Conservation (phyloP, 225 moss, liverwort and hornwort species). For the Bryoerythrophyllum caledonicum region DNA sequence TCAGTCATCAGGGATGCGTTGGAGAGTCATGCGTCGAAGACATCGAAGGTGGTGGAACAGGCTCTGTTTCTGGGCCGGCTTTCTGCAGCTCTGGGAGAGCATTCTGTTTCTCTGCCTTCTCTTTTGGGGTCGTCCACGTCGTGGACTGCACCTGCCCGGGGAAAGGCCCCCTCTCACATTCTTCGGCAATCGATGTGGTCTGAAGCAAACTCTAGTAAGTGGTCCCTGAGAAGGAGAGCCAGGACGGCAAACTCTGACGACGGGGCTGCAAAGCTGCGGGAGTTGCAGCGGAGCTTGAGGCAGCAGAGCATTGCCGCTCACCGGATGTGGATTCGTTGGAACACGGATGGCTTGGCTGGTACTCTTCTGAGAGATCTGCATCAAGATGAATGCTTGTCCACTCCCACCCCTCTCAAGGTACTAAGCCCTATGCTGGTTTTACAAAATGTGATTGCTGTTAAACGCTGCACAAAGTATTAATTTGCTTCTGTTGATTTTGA, state of each 20-base stretch:
- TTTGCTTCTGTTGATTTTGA: slow-evolving; percentile 19
- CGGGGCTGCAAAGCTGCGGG: slow-evolving; percentile 45
- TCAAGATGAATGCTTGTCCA: slow-evolving; percentile 69
- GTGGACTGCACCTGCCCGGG: slow-evolving; percentile 19
- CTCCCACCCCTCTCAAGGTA: slow-evolving; percentile 63
- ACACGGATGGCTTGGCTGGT: slow-evolving; percentile 50
- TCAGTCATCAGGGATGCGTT: slow-evolving; percentile 4
- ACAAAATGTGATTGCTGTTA: not conserved
- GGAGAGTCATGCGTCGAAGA: too few species aligned
- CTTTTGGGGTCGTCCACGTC: slow-evolving; percentile 77
- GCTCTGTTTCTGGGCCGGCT: slow-evolving; percentile 77
- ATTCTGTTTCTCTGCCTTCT: slow-evolving; percentile 56
- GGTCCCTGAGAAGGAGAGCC: slow-evolving; percentile 47
- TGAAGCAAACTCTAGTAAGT: slow-evolving; percentile 46
- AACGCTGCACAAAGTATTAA: not conserved
- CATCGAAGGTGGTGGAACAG: slow-evolving; percentile 51
- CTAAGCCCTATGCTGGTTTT: not conserved
- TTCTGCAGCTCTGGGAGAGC: slow-evolving; percentile 65
- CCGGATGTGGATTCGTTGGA: slow-evolving; percentile 74
- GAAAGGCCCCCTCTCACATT: slow-evolving; percentile 9
- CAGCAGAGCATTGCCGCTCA: slow-evolving; percentile 78
- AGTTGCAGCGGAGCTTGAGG: slow-evolving; percentile 57
- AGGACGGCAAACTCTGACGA: slow-evolving; percentile 29
- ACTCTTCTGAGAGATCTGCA: slow-evolving; percentile 59
- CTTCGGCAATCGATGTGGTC: slow-evolving; percentile 35